A percentile compares a stretch with the other conserved stretches of the same genome.
These are phyloP conservation scores for Phytophthora boehmeriae DNA, from an alignment of 352 stramenopile species.

Conservation along the genomic window DNA sequence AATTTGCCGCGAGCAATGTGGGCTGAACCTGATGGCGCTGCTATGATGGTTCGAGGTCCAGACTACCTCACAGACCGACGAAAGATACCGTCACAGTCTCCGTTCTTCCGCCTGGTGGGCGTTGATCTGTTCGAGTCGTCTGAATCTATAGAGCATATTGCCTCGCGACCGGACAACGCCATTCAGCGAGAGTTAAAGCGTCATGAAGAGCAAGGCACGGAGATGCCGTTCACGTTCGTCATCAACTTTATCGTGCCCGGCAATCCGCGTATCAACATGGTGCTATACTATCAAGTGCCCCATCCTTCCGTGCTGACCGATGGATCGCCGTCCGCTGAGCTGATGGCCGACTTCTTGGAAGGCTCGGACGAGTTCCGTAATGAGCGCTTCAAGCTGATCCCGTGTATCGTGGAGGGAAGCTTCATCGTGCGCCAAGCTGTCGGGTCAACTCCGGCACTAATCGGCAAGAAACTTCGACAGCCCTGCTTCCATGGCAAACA, in stretches of 20 bases:
- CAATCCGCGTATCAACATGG: slow-evolving; percentile 60
- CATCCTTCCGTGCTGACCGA: slow-evolving; percentile 57
- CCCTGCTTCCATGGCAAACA: slow-evolving; percentile 61
- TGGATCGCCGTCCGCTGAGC: slow-evolving; percentile 64
- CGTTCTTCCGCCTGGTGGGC: slow-evolving; percentile 69
- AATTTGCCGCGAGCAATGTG: slow-evolving; percentile 74
- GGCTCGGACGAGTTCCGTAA: slow-evolving; percentile 79
- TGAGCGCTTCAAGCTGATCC: slow-evolving; percentile 85
- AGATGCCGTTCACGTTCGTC: slow-evolving; percentile 83
- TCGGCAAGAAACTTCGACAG: slow-evolving; percentile 80
- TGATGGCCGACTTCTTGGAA: slow-evolving; percentile 79
- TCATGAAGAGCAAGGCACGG: slow-evolving; percentile 58
- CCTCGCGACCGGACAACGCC: slow-evolving; percentile 58
- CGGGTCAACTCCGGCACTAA: slow-evolving; percentile 69
- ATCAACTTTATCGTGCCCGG: slow-evolving; percentile 82
- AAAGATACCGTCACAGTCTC: slow-evolving; percentile 75
- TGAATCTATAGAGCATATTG: slow-evolving; percentile 65
- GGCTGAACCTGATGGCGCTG: slow-evolving; percentile 62
- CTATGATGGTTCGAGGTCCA: slow-evolving; percentile 73
- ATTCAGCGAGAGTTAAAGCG: slow-evolving; percentile 65
- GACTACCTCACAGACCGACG: slow-evolving; percentile 73
- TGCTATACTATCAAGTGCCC: slow-evolving; percentile 76
- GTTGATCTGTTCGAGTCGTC: slow-evolving; percentile 70
- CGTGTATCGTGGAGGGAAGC: slow-evolving; percentile 77
- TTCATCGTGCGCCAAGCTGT: slow-evolving; percentile 85